These are phyloP conservation scores for Scenedesmus sp. DNA, from an alignment of 163 green algal genomes.

Conservation along the genomic window DNA sequence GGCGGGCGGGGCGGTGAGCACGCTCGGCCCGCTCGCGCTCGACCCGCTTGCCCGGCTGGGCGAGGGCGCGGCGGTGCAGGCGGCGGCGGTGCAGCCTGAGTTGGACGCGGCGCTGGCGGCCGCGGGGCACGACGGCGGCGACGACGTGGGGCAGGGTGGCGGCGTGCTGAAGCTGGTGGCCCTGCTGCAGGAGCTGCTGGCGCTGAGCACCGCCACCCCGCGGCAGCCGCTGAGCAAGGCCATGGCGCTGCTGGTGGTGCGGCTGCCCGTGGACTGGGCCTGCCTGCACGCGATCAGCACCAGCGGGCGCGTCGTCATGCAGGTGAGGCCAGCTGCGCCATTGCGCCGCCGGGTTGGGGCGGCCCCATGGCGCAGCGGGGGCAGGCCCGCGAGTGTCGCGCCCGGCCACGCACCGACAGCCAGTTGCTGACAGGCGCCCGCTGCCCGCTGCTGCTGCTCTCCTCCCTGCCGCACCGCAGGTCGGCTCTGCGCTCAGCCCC, in stretches of 20 bases:
- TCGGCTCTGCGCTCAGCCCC: conserved; percentile 27
- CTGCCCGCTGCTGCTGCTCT: background rate
- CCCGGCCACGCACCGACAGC: background rate
- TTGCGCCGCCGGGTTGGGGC: background rate
- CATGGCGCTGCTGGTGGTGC: conserved; percentile 33
- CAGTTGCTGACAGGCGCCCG: background rate
- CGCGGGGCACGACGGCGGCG: background rate
- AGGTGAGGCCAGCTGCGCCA: conserved; percentile 2
- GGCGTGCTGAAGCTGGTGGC: conserved; percentile 36
- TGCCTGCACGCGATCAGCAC: conserved; percentile 31
- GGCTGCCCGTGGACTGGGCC: conserved; percentile 46
- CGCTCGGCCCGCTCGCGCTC: background rate
- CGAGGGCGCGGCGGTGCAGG: conserved; percentile 10
- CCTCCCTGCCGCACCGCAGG: background rate
- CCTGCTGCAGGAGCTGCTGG: conserved; percentile 48
- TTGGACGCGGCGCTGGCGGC: background rate
- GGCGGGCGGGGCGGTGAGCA: no score
- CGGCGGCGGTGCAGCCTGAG: background rate
- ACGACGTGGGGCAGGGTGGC: background rate
- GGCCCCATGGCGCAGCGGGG: background rate
- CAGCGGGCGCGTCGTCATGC: conserved; percentile 25
- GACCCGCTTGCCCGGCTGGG: background rate
- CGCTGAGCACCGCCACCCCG: conserved; percentile 29
- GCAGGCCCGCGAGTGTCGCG: background rate
- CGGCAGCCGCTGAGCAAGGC: conserved; percentile 37